Conservation (phyloP, 352 stramenopile species). For the Pythium dissotocum region DNA sequence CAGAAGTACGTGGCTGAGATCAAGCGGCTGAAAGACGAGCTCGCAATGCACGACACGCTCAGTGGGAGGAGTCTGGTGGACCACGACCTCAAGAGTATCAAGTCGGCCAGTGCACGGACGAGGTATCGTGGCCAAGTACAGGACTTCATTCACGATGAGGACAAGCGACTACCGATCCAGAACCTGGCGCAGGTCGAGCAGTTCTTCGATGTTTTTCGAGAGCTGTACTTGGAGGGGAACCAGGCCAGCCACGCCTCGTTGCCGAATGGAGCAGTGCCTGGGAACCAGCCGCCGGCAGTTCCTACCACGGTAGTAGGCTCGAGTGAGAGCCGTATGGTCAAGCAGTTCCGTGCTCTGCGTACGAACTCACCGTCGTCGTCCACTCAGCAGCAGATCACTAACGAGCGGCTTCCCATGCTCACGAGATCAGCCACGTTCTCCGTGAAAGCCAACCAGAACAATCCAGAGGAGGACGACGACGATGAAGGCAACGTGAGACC, state of each 20-base stretch:
- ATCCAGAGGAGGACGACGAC: constrained; percentile 13
- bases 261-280: no score
- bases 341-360: constrained; percentile 49
- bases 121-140: constrained; percentile 31
- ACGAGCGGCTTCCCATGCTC: constrained; percentile 4
- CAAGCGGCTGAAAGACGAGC: constrained; percentile 49
- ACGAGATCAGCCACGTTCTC: neutral
- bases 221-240: constrained; percentile 37
- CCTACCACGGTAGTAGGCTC: neutral
- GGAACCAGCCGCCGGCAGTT: constrained; percentile 1
- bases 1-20: constrained; percentile 51
- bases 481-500: neutral
- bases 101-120: constrained; percentile 16
- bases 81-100: constrained; percentile 31
- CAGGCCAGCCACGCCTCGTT: constrained; percentile 6
- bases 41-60: constrained; percentile 68
- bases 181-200: constrained; percentile 51
- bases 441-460: neutral
- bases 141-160: constrained; percentile 40
- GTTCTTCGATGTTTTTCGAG: constrained; percentile 48
- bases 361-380: constrained; percentile 20
- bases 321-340: constrained; percentile 47
- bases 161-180: constrained; percentile 30
- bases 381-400: constrained; percentile 11
- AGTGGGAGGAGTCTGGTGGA: constrained; percentile 38